These are phyloP conservation scores for Tephrocybe rancida DNA, from an alignment of 768 basidiomycete species.

Conservation along the genomic window DNA sequence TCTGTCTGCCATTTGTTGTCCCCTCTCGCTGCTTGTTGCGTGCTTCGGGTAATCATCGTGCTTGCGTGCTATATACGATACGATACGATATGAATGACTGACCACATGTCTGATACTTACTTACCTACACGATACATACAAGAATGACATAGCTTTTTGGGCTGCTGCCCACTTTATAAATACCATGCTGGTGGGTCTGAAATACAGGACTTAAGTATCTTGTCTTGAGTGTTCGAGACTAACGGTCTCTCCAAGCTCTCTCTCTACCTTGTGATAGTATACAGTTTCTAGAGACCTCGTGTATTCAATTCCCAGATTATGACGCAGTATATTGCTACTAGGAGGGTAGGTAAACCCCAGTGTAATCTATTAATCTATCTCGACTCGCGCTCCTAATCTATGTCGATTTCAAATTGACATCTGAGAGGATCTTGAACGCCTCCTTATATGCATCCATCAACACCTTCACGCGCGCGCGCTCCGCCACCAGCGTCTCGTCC, in stretches of 20 bases:
- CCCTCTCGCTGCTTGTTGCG: conserved; percentile 21
- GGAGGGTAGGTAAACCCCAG: conserved; percentile 12
- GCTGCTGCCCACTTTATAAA: conserved; percentile 6
- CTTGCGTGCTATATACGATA: conserved; percentile 18
- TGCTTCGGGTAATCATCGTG: conserved; percentile 21
- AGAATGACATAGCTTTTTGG: conserved; percentile 26
- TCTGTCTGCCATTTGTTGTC: conserved; percentile 20
- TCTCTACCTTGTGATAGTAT: too few species aligned
- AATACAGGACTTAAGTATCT: neutral
- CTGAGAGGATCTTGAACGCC: conserved; percentile 85
- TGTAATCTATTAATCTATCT: conserved; percentile 20
- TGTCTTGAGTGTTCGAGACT: too few species aligned
- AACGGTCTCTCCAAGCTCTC: too few species aligned
- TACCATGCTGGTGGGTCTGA: neutral
- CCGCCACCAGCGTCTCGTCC: conserved; percentile 93
- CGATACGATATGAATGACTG: conserved; percentile 6
- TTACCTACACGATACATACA: conserved; percentile 11
- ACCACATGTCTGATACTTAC: conserved; percentile 11
- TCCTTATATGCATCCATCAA: conserved; percentile 96
- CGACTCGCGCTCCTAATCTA: conserved; percentile 24
- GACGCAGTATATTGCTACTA: conserved; percentile 7
- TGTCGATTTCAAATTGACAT: conserved; percentile 74
- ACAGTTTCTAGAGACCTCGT: neutral
- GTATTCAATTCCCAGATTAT: conserved; percentile 5
- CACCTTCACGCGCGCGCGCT: conserved; percentile 91